phyloP scores from a whole-genome alignment of 805 yeast species.

The Zygoascus bituminiphila region DNA sequence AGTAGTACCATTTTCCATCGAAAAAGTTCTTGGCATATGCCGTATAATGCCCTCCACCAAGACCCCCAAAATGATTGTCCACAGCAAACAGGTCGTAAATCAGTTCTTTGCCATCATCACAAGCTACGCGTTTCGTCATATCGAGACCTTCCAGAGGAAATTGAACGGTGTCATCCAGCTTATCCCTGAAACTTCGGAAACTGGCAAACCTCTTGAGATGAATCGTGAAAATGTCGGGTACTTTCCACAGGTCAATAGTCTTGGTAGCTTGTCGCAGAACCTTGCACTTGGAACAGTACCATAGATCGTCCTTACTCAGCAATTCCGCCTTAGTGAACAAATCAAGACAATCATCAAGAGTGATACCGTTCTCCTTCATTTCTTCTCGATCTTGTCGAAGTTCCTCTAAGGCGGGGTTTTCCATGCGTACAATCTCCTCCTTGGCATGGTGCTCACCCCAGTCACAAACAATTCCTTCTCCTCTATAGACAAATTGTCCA shows the following conservation, averaged over 20 bases:
- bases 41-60: conserved; percentile 97
- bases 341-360: conserved; percentile 66
- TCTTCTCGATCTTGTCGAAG: conserved; percentile 16
- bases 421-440: conserved; percentile 3
- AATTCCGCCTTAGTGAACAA: conserved; percentile 76
- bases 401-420: conserved; percentile 15
- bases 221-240: conserved; percentile 82
- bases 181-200: conserved; percentile 77
- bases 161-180: conserved; percentile 74
- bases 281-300: conserved; percentile 90
- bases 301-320: conserved; percentile 77
- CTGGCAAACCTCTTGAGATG: conserved; percentile 87
- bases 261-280: conserved; percentile 88
- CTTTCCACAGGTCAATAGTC: conserved; percentile 85
- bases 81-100: conserved; percentile 85
- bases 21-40: conserved; percentile 74
- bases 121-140: conserved; percentile 47
- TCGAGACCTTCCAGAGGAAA: conserved; percentile 84
- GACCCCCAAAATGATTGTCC: conserved; percentile 91
- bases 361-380: conserved; percentile 31
- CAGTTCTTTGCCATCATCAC: conserved; percentile 20
- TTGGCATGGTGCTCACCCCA: conserved; percentile 8
- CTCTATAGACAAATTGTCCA: conserved; percentile 7
- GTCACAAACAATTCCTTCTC: conserved; percentile 17
- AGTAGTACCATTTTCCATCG: conserved; percentile 80